Evolutionary conservation across 495 filamentous ascomycete species (phyloP), one percentile per base, ranked within the genome.

Genomic region (Monascus purpureus): DNA sequence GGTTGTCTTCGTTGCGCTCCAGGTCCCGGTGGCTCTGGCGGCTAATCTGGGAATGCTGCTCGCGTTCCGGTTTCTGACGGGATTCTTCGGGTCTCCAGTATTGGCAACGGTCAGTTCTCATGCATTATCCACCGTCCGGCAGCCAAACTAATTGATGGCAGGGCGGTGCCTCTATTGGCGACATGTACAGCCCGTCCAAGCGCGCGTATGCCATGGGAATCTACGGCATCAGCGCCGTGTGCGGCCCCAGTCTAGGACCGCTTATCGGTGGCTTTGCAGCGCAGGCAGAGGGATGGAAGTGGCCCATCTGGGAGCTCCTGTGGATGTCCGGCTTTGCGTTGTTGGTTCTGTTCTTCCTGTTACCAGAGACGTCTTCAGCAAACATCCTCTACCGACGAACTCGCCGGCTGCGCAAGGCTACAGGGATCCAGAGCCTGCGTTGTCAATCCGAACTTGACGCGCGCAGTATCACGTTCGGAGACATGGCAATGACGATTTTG

Each of bases 251-350:
- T 1, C 59, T 78, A 1, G 75, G 74, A 0, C 75, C 75, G 1
- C 54, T 78, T 1, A 61, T 79, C 16, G 68, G 64, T 8, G 70
- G 73, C 2, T 79, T 77, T 47, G 63, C 61, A 11, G 70, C 75
- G n/a, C 47, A 63, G 2, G 59, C 42, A 0, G 46, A 40, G 23
- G 72, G 72, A 13, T 81, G 66, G 73, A 61, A 61, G 29, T 65
- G 47, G 40, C 70, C 63, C 0, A 52, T 67, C 16, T 77, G 63
- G 73, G 62, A 67, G 28, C 18, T 55, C 0, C 11, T 67, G 48
- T 61, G 38, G 32, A 36, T 73, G 15, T 65, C 62, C 7, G 47
- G 47, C 0, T 40, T 48, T 5, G 60, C 60, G 18, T 66, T 68
- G 50, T 28, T 55, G 1, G 18, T 62, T 8, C 58, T 71, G 32